Evolutionary conservation across 306 rosid species (phyloP).

Genomic region (Quercus berberidifolia): DNA sequence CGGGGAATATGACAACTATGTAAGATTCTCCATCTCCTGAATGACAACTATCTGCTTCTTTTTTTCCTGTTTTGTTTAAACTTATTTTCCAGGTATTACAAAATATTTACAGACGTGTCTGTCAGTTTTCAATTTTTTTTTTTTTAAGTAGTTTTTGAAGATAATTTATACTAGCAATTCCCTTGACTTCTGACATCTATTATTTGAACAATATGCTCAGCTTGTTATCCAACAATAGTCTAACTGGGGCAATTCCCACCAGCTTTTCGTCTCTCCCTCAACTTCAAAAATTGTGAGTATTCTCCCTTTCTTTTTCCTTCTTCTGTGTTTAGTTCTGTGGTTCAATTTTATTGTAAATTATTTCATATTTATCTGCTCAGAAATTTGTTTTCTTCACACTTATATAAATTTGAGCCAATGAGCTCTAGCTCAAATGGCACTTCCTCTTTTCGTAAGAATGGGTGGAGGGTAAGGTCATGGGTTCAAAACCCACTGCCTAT

Average conservation of each 20-base stretch:
- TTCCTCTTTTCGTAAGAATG: no score
- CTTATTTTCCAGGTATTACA: background rate
- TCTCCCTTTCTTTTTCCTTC: constrained; percentile 4
- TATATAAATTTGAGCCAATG: background rate
- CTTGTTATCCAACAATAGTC: constrained; percentile 67
- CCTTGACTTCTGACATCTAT: background rate
- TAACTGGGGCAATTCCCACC: constrained; percentile 69
- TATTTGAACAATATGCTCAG: constrained; percentile 39
- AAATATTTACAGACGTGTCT: background rate
- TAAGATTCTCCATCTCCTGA: constrained; percentile 46
- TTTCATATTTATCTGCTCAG: no score
- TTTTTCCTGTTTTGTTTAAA: background rate
- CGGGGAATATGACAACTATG: constrained; percentile 76
- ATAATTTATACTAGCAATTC: background rate
- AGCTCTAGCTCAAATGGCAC: no score
- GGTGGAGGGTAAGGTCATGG: no score
- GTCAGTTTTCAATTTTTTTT: background rate
- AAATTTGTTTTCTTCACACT: background rate
- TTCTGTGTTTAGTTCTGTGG: background rate
- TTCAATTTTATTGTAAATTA: background rate
- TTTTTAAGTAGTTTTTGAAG: background rate
- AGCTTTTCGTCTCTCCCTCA: constrained; percentile 48
- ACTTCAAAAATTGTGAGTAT: constrained; percentile 77
- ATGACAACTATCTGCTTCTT: background rate
- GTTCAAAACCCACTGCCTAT: no score